phyloP scores from a whole-genome alignment of 192 early-diverging fungal species.

The Mortierella hygrophila region DNA sequence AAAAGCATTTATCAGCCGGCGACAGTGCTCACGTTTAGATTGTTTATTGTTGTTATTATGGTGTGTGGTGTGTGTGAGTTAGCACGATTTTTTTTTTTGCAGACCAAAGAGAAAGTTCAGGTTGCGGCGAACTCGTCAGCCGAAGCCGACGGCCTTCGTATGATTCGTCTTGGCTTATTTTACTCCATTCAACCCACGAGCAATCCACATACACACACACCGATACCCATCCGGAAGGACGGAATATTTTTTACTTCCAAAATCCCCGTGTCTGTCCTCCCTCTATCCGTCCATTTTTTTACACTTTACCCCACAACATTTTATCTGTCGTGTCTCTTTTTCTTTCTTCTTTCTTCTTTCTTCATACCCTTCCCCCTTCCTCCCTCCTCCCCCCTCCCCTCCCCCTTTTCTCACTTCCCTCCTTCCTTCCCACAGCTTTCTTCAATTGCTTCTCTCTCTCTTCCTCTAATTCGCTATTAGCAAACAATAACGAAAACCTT shows the following conservation, averaged over 20 bases:
- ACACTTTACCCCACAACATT: conserved; percentile 8
- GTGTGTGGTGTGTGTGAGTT: background rate
- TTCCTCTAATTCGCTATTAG: background rate
- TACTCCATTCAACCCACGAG: background rate
- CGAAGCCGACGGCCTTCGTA: background rate
- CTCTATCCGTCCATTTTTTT: conserved; percentile 1
- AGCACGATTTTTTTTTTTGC: background rate
- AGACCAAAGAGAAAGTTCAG: background rate
- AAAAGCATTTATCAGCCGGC: background rate
- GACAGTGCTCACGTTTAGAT: background rate
- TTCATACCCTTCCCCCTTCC: background rate
- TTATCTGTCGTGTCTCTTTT: background rate
- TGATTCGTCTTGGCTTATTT: conserved; percentile 1
- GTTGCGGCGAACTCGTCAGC: conserved; percentile 11
- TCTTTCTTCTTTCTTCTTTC: no score
- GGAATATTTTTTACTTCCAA: background rate
- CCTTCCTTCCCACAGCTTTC: background rate
- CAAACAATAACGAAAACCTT: background rate
- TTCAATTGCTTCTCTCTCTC: background rate
- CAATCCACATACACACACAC: no score
- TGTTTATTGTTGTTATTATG: background rate
- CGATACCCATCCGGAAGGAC: background rate
- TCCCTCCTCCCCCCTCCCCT: background rate
- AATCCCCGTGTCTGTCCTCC: conserved; percentile 2
- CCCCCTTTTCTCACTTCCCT: background rate